phyloP scores from a whole-genome alignment of 352 stramenopile species.

The Phytophthora kernoviae region DNA sequence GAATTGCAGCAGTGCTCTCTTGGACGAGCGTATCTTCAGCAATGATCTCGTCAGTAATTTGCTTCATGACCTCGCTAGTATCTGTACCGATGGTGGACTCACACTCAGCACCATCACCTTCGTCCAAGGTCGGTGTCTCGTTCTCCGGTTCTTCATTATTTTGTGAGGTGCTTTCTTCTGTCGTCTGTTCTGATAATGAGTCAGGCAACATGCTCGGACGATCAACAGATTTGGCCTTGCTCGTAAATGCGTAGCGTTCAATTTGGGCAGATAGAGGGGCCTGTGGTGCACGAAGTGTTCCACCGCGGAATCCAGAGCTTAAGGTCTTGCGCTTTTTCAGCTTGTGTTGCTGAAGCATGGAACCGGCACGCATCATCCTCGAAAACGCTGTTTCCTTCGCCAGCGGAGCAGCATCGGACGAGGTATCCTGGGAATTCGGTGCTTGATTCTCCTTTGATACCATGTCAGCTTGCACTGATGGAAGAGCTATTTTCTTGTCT shows the following conservation, averaged over 20 bases:
- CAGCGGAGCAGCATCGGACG: neutral
- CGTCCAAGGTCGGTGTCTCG: neutral
- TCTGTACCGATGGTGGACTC: constrained; percentile 1
- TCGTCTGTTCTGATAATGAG: constrained; percentile 5
- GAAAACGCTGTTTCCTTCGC: constrained; percentile 80
- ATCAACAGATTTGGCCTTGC: constrained; percentile 6
- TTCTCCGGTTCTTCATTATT: constrained; percentile 8
- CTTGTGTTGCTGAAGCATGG: constrained; percentile 54
- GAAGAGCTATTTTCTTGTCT: constrained; percentile 16
- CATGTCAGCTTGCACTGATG: neutral
- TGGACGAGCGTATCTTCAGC: neutral
- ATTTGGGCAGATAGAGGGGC: constrained; percentile 27
- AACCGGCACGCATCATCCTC: constrained; percentile 78
- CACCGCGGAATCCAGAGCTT: constrained; percentile 16
- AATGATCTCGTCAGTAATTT: neutral
- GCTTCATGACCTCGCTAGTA: constrained; percentile 1
- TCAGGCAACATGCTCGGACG: neutral
- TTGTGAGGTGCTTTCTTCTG: constrained; percentile 12
- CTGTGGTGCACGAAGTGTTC: constrained; percentile 11
- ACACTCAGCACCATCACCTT: neutral
- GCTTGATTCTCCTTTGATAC: constrained; percentile 54
- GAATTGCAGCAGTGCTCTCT: neutral
- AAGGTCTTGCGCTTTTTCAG: constrained; percentile 55
- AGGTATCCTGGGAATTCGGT: constrained; percentile 20
- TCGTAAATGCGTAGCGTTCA: constrained; percentile 25